Conservation (phyloP, 805 yeast species). For the Candida namnaoensis region DNA sequence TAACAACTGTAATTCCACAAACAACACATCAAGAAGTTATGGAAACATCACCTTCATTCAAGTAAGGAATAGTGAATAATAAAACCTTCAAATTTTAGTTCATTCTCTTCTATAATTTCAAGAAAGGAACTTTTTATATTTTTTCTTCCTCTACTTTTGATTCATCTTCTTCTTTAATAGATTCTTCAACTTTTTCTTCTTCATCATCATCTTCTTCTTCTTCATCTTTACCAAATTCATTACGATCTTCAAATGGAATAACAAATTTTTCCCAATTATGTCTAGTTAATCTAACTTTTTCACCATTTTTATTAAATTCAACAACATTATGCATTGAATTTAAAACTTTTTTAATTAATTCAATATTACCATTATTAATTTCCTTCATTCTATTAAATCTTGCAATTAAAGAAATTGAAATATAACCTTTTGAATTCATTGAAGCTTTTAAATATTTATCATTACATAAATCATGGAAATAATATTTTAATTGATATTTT, state of each 20-base stretch:
- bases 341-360: constrained; percentile 18
- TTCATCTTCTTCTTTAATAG: background rate
- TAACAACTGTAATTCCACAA: no score
- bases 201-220: constrained; percentile 9
- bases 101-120: no score
- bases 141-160: constrained; percentile 1
- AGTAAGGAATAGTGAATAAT: no score
- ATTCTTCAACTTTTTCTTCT: constrained; percentile 1
- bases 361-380: constrained; percentile 46
- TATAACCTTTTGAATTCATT: constrained; percentile 71
- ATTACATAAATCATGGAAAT: constrained; percentile 79
- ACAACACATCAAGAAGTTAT: no score
- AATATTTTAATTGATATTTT: constrained; percentile 66
- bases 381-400: constrained; percentile 68
- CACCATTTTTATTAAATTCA: constrained; percentile 19
- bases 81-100: no score
- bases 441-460: constrained; percentile 76
- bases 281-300: constrained; percentile 48
- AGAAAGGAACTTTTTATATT: no score
- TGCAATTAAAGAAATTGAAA: constrained; percentile 54
- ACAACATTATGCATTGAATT: constrained; percentile 11
- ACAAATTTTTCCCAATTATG: constrained; percentile 60
- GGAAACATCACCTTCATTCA: no score
- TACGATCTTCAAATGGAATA: constrained; percentile 41
- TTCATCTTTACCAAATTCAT: constrained; percentile 36